A percentile compares a stretch with the other conserved stretches of the same genome.
Conservation (phyloP, 2,329 filamentous ascomycete species). For the Sporothrix phasma region DNA sequence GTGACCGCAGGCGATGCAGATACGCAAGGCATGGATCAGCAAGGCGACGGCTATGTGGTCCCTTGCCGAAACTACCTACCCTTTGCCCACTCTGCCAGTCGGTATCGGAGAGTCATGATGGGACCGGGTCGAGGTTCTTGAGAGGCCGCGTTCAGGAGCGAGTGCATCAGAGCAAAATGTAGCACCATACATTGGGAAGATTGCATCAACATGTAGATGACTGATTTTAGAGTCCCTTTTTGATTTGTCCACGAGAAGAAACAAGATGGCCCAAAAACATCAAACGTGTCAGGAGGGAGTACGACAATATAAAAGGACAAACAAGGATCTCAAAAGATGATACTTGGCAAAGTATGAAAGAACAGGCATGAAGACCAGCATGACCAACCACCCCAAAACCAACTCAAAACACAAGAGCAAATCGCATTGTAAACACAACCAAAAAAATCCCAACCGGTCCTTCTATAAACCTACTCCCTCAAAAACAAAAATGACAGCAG, state of each 20-base stretch:
- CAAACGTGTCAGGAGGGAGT: not conserved
- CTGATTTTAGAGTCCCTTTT: not conserved
- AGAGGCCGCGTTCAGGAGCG: too few species aligned
- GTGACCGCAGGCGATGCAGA: too few species aligned
- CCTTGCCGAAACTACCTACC: too few species aligned
- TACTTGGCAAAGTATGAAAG: not conserved
- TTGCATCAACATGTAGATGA: not conserved
- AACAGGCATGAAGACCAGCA: not conserved
- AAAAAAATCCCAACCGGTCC: not conserved
- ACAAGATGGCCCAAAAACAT: not conserved
- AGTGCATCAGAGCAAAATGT: not conserved
- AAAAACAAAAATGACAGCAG: not conserved
- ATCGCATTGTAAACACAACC: not conserved
- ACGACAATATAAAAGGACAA: not conserved
- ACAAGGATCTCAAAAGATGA: not conserved
- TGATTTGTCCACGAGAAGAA: not conserved
- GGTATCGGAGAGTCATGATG: too few species aligned
- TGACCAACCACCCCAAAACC: not conserved
- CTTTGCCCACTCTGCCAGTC: too few species aligned
- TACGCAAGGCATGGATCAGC: too few species aligned
- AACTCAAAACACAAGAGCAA: not conserved
- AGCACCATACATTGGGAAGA: not conserved
- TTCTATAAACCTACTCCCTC: conserved; percentile 9
- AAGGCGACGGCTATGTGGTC: too few species aligned
- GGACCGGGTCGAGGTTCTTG: too few species aligned